phyloP scores from a whole-genome alignment of 192 early-diverging fungal genomes.

The Backusella morwellensis region DNA sequence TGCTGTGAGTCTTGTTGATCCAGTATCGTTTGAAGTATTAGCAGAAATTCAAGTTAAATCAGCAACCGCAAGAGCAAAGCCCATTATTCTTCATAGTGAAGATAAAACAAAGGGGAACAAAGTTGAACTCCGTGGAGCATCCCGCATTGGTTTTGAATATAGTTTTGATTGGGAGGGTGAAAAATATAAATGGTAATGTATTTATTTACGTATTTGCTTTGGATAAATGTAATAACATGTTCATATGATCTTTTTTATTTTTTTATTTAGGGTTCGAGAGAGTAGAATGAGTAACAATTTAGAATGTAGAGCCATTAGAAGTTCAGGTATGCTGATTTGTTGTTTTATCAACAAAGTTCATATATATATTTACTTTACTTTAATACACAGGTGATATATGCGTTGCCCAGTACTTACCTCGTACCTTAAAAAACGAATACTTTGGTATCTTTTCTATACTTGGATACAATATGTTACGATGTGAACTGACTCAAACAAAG shows the following conservation, averaged over 20 bases:
- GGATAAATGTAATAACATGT: not conserved
- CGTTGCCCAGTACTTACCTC: constrained; percentile 20
- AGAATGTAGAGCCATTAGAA: constrained; percentile 16
- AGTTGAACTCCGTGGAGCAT: not conserved
- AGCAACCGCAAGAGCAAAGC: constrained; percentile 4
- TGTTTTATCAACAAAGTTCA: not conserved
- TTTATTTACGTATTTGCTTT: not conserved
- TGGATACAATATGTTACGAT: constrained; percentile 14
- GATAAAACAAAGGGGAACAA: not conserved
- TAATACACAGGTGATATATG: constrained; percentile 15
- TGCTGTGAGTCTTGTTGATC: constrained; percentile 23
- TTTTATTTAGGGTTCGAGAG: constrained; percentile 17
- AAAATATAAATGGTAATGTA: constrained; percentile 21
- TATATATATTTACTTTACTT: not conserved
- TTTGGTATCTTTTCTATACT: constrained; percentile 25
- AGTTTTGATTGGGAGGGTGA: constrained; percentile 23
- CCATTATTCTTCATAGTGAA: constrained; percentile 13
- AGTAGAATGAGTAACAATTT: constrained; percentile 13
- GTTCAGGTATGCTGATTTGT: not conserved
- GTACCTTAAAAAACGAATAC: constrained; percentile 16
- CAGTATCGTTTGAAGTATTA: constrained; percentile 14
- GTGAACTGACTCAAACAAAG: constrained; percentile 9
- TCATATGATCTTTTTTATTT: not conserved
- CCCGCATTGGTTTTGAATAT: constrained; percentile 22
- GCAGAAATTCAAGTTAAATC: constrained; percentile 21